Conservation (phyloP, 1,284 basidiomycete species). For the Vanrija humicola region DNA sequence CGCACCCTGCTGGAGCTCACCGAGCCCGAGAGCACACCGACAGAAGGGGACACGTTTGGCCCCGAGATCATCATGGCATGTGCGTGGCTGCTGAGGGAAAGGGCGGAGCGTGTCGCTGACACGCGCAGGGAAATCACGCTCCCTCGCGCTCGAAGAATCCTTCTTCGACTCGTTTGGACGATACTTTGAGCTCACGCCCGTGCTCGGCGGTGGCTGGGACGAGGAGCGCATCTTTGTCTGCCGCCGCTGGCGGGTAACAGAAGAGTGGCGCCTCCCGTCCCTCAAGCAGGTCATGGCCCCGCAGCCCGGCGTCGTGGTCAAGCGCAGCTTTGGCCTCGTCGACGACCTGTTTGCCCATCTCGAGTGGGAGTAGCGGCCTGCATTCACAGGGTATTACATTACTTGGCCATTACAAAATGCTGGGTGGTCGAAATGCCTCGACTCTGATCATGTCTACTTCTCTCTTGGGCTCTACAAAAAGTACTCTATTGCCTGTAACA, state of each 20-base stretch:
- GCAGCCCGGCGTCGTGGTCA: constrained; percentile 29
- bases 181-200: constrained; percentile 38
- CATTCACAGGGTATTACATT: constrained; percentile 9
- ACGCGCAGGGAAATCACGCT: constrained; percentile 38
- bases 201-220: constrained; percentile 26
- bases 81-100: constrained; percentile 14
- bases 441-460: too few relatives aligned
- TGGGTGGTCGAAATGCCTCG: constrained; percentile 3
- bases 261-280: constrained; percentile 35
- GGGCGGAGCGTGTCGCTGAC: background rate
- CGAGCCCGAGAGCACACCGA: constrained; percentile 18
- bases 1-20: constrained; percentile 39
- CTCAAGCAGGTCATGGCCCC: constrained; percentile 37
- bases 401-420: constrained; percentile 13
- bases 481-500: constrained; percentile 42
- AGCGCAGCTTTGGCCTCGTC: constrained; percentile 33
- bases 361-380: constrained; percentile 27
- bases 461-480: constrained; percentile 30
- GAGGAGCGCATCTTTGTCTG: constrained; percentile 42
- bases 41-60: constrained; percentile 21
- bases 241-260: constrained; percentile 34
- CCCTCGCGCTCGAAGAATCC: constrained; percentile 41
- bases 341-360: constrained; percentile 38
- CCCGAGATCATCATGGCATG: constrained; percentile 45
- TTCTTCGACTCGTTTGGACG: constrained; percentile 42